These are phyloP conservation scores for Lasiodiplodia hormozganensis DNA, from an alignment of 2,329 filamentous ascomycete genomes.

Conservation along the genomic window DNA sequence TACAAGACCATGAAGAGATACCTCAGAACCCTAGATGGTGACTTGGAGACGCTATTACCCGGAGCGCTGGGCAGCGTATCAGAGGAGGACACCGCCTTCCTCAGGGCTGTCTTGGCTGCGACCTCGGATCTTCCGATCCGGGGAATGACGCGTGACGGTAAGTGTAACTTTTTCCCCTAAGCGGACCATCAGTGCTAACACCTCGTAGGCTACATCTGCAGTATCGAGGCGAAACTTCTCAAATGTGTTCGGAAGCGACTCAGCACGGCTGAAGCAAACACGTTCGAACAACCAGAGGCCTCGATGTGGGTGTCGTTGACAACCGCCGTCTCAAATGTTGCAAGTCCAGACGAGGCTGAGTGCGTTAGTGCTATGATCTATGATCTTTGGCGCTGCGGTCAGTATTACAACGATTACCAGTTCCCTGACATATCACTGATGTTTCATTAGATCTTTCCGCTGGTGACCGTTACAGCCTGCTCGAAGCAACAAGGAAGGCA, in stretches of 20 bases:
- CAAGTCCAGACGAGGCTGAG: constrained; percentile 20
- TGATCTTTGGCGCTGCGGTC: constrained; percentile 24
- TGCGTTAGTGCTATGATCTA: constrained; percentile 23
- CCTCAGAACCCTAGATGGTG: constrained; percentile 18
- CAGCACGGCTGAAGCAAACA: constrained; percentile 1
- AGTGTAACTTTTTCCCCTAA: not conserved
- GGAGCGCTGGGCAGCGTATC: constrained; percentile 7
- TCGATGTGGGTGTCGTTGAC: constrained; percentile 26
- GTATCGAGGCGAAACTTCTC: constrained; percentile 27
- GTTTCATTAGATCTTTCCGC: constrained; percentile 20
- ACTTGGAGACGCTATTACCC: constrained; percentile 17
- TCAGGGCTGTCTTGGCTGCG: constrained; percentile 17
- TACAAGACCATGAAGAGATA: constrained; percentile 29
- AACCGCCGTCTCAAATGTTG: constrained; percentile 18
- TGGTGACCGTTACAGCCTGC: constrained; percentile 21
- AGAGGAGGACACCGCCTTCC: constrained; percentile 14
- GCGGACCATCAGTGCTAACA: not conserved
- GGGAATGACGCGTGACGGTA: constrained; percentile 20
- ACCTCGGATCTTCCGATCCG: constrained; percentile 21
- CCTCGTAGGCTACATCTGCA: constrained; percentile 10
- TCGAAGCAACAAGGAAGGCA: constrained; percentile 21
- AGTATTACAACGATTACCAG: not conserved
- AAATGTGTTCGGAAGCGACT: constrained; percentile 14
- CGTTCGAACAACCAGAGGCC: constrained; percentile 12
- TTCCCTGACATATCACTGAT: not conserved